These are phyloP conservation scores for Hypoxylon rubiginosum DNA, from an alignment of 2,329 filamentous ascomycete species.

Conservation along the genomic window DNA sequence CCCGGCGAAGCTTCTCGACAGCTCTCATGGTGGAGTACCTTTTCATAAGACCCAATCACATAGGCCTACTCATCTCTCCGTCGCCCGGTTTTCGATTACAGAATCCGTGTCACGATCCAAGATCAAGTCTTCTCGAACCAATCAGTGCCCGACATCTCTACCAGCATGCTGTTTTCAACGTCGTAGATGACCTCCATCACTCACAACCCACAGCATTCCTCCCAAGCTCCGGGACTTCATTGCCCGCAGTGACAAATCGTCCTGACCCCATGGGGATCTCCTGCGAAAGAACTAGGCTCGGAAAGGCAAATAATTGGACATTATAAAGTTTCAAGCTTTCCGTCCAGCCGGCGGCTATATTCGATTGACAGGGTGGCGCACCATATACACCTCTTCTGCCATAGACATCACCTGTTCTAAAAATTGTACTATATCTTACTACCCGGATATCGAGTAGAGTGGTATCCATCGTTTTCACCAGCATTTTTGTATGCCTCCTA, in stretches of 20 bases:
- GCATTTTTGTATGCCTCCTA: background rate
- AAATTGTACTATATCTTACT: slow-evolving; percentile 1
- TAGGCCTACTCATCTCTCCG: slow-evolving; percentile 4
- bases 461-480: background rate
- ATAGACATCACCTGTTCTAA: background rate
- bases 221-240: slow-evolving; percentile 22
- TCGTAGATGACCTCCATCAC: background rate
- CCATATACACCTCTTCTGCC: background rate
- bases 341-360: slow-evolving; percentile 39
- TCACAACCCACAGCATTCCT: slow-evolving; percentile 8
- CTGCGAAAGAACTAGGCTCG: slow-evolving; percentile 9
- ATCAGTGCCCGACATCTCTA: slow-evolving; percentile 8
- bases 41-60: slow-evolving; percentile 27
- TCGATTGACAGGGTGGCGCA: slow-evolving; percentile 12
- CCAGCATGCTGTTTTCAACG: slow-evolving; percentile 7
- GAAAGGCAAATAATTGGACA: slow-evolving; percentile 11
- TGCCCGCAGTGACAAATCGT: slow-evolving; percentile 19
- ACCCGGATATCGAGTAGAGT: background rate
- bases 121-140: slow-evolving; percentile 14
- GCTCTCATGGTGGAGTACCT: slow-evolving; percentile 17
- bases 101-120: slow-evolving; percentile 17
- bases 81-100: slow-evolving; percentile 16
- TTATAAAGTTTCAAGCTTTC: slow-evolving; percentile 16
- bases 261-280: slow-evolving; percentile 26
- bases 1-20: slow-evolving; percentile 25